Evolutionary conservation across 345 rosid species (phyloP), one percentile per base, ranked within the genome.

Genomic region (Camelina laxa): DNA sequence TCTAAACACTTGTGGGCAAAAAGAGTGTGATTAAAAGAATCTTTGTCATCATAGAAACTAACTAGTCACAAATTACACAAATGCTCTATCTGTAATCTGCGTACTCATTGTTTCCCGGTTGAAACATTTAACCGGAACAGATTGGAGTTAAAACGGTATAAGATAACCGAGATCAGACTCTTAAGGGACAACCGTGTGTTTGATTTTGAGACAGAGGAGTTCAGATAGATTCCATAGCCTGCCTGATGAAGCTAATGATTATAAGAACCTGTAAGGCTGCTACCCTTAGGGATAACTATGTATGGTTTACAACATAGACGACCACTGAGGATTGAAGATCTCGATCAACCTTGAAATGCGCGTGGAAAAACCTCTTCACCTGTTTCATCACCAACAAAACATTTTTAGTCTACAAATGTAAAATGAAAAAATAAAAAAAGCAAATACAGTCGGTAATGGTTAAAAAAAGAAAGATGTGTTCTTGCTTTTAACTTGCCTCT

Each of bases 271-370:
- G 27, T 47, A 9, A 47, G 21, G 51, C 10, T 47, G 51, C 51
- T 44, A 16, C 51, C 2, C 51, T 16, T 16, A 47, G 3, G 49
- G 17, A 5, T 3, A 45, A 45, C 50, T 45, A 47, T 47, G 51
- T 16, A 21, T 47, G 21, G 51, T 47, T 47, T 47, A 47, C 20
- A 47, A 7, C 51, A 47, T n/a, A 47, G 17, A 95, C 74, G 38
- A 79, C 87, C 20, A 92, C 97, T 12, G 96, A 87, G 53, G 93
- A 80, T 77, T 90, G 99, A 77, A 90, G 97, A 76, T 87, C 88
- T 9, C 92, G 89, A 73, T 92, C 97, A 67, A 92, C 97, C 79
- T 87, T 87, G 84, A 92, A 95, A 79, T 95, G 96, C 47, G 96
- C 85, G 79, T 92, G 99, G 84, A 92, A 90, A 69, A 92, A 95